Base-by-base conservation (phyloP, 768 basidiomycete genomes). In the Brasilioporus rufonigricans region DNA sequence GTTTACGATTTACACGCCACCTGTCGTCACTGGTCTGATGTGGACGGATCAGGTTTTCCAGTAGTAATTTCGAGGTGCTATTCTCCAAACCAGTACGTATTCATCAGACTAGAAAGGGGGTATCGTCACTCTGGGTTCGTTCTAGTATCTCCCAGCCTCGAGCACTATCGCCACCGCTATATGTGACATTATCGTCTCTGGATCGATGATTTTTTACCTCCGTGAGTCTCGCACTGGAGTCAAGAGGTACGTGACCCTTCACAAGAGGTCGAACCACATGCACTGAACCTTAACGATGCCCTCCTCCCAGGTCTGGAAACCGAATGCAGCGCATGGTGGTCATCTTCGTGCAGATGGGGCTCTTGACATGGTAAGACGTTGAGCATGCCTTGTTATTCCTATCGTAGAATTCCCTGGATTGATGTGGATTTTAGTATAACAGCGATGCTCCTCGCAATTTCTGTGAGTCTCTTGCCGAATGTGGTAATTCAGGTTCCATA, bases 181-280 rank as follows among this genome's bases (percentile, higher is more conserved):
- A 24, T 44, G 53, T 13, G 53, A 55, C 10, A 24, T 45, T 18
- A 21, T 55, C 18, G 50, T 50, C 16, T 18, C 43, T 2, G 43
- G 11, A 4, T 55, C 54, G 12, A 55, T 55, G 54, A 33, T 55
- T 7, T 55, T 45, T 39, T 55, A 44, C 29, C 54, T 55, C n/a
- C 54, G 48, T 1, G 48, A 55, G 33, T 41, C 43, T 7, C 54
- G 44, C 12, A 55, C 54, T 14, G 54, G 54, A 18, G 29, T 50
- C 19, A 45, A 7, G 33, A 55, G 54, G 54, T 55, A 32, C 18
- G 35, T 14, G 7, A 19, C 8, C 5, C n/a, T n/a, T n/a, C n/a
- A n/a, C n/a, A n/a, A n/a, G n/a, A n/a, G n/a, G 7, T 11, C 14
- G 27, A 46, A 18, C 3, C 18, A 10, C 9, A 3, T 11, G n/a